phyloP scores from a whole-genome alignment of 2,329 filamentous ascomycete species.

The Aspergillus pseudoterreus region DNA sequence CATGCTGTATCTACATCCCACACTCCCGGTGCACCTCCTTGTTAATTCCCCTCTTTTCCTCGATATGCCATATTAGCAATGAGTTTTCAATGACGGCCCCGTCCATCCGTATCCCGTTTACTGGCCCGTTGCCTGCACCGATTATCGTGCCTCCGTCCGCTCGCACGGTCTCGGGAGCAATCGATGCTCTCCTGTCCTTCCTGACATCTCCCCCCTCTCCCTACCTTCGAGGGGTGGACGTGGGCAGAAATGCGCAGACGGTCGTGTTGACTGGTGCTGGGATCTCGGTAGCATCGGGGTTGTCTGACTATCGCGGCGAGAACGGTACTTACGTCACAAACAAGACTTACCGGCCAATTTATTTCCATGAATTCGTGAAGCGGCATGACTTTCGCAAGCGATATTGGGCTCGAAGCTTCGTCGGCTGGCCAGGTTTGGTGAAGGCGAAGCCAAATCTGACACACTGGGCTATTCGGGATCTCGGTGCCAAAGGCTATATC shows the following conservation, averaged over 20 bases:
- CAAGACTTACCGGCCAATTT: slow-evolving; percentile 85
- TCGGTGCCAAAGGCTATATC: slow-evolving; percentile 70
- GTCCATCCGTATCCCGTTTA: slow-evolving; percentile 87
- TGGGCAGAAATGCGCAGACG: slow-evolving; percentile 52
- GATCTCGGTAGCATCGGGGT: slow-evolving; percentile 85
- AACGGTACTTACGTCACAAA: slow-evolving; percentile 93
- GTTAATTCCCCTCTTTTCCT: neutral
- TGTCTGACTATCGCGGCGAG: slow-evolving; percentile 86
- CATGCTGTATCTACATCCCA: neutral
- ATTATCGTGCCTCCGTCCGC: slow-evolving; percentile 71
- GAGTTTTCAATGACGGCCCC: slow-evolving; percentile 60
- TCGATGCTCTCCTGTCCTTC: slow-evolving; percentile 74
- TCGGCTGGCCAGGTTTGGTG: slow-evolving; percentile 82
- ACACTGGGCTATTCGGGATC: slow-evolving; percentile 71
- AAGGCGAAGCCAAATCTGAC: slow-evolving; percentile 74
- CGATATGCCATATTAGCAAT: slow-evolving; percentile 20
- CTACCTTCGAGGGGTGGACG: slow-evolving; percentile 43
- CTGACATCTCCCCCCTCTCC: slow-evolving; percentile 59
- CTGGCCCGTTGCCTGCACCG: slow-evolving; percentile 72
- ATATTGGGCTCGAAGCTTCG: slow-evolving; percentile 93
- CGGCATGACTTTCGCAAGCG: slow-evolving; percentile 82
- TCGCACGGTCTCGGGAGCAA: slow-evolving; percentile 65
- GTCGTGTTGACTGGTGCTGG: slow-evolving; percentile 77
- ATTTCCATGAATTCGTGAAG: slow-evolving; percentile 81
- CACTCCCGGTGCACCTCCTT: neutral